Evolutionary conservation across 495 filamentous ascomycete species (phyloP).

Genomic region (Elasticomyces elasticus): DNA sequence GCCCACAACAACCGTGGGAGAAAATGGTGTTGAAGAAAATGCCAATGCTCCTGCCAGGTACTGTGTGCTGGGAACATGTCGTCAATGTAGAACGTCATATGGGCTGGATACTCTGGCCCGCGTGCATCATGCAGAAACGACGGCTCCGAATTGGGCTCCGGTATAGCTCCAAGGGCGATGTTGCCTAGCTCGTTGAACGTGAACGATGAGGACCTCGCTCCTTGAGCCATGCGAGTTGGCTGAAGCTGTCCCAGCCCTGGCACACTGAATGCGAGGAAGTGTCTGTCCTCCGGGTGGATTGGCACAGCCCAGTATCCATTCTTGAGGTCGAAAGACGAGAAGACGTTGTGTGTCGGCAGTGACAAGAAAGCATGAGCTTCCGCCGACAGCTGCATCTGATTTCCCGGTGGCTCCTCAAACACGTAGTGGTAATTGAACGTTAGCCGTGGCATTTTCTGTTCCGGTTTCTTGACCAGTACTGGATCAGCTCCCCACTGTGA

Average conservation of each 20-base stretch:
- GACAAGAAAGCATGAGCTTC: background rate
- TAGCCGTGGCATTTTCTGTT: background rate
- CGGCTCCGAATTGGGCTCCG: background rate
- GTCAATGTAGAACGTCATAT: background rate
- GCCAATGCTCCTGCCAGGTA: background rate
- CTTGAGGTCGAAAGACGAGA: background rate
- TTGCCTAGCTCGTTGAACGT: background rate
- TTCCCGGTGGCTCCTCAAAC: background rate
- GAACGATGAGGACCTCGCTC: background rate
- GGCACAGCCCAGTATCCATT: background rate
- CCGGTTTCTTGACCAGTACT: background rate
- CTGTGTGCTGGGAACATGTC: background rate
- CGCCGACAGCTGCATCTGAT: background rate
- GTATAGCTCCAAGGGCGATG: background rate
- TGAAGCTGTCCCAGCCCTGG: background rate
- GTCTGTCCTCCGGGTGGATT: background rate
- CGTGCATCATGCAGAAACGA: background rate
- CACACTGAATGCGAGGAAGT: background rate
- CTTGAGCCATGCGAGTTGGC: background rate
- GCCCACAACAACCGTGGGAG: background rate
- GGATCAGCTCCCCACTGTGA: background rate
- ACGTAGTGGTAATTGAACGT: background rate
- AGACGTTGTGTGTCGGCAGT: background rate
- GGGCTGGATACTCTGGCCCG: background rate
- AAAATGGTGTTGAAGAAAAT: background rate